Conservation (phyloP, 257 asterid species). For the Primulina huaijiensis region DNA sequence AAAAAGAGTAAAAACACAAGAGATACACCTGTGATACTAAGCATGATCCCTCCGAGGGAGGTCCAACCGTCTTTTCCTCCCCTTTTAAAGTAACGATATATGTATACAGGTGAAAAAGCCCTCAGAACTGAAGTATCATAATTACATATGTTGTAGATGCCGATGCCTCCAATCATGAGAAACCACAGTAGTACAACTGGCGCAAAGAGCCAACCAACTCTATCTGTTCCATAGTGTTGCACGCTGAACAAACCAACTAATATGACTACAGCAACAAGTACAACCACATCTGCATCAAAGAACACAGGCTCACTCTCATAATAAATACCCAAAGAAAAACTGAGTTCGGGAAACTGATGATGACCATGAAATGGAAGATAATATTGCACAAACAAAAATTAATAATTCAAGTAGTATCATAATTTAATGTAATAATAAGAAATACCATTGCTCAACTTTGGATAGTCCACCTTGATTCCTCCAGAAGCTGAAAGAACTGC, state of each 20-base stretch:
- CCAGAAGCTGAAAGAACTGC: slow-evolving; percentile 95
- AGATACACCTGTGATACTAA: slow-evolving; percentile 79
- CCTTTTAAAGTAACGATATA: slow-evolving; percentile 64
- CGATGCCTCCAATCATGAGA: slow-evolving; percentile 88
- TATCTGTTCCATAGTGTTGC: slow-evolving; percentile 96
- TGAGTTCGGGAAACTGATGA: too few relatives aligned
- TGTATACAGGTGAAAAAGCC: slow-evolving; percentile 85
- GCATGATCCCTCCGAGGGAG: slow-evolving; percentile 94
- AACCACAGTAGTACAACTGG: slow-evolving; percentile 93
- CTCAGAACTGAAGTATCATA: slow-evolving; percentile 71
- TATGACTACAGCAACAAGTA: slow-evolving; percentile 76
- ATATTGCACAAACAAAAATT: too few relatives aligned
- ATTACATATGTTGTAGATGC: slow-evolving; percentile 73
- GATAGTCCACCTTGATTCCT: slow-evolving; percentile 84
- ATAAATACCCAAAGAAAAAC: not conserved
- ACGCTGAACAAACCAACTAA: slow-evolving; percentile 86
- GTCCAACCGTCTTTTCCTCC: slow-evolving; percentile 65
- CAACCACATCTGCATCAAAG: slow-evolving; percentile 74
- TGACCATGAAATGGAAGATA: too few relatives aligned
- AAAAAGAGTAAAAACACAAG: too few relatives aligned
- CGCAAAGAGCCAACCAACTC: slow-evolving; percentile 97
- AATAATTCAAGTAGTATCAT: too few relatives aligned
- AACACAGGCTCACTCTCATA: slow-evolving; percentile 20
- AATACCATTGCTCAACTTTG: slow-evolving; percentile 78
- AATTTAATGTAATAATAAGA: too few relatives aligned